Evolutionary conservation across 345 rosid genomes (phyloP).

Genomic region (Murraya paniculata): DNA sequence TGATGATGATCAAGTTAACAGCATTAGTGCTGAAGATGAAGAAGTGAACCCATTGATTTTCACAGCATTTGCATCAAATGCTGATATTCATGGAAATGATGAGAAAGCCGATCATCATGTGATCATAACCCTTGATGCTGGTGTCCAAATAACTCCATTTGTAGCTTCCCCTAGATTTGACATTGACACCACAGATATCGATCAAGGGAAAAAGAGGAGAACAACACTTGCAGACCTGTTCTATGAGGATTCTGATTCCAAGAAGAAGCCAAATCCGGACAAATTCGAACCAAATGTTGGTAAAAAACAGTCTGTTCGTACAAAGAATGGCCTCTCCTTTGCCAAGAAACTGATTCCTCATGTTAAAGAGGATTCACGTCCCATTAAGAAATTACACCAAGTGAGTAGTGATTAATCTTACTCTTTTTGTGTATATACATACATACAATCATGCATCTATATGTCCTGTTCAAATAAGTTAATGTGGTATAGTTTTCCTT

Average conservation of each 20-base stretch:
- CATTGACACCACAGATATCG: conserved; percentile 18
- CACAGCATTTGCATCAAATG: conserved; percentile 21
- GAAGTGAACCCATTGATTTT: conserved; percentile 71
- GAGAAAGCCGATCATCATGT: conserved; percentile 20
- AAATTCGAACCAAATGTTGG: conserved; percentile 25
- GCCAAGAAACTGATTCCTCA: conserved; percentile 66
- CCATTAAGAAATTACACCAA: conserved; percentile 57
- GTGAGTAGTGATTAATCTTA: conserved; percentile 22
- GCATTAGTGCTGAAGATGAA: conserved; percentile 19
- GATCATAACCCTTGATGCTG: conserved; percentile 23
- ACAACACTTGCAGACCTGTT: conserved; percentile 81
- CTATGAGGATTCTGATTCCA: conserved; percentile 49
- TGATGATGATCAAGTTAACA: conserved; percentile 11
- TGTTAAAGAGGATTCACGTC: conserved; percentile 53
- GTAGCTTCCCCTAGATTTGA: conserved; percentile 16
- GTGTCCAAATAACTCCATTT: conserved; percentile 15
- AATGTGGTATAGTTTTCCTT: neutral
- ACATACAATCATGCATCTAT: neutral
- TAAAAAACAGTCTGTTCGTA: conserved; percentile 25
- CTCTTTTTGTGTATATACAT: neutral
- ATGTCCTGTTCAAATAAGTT: neutral
- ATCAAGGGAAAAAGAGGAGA: conserved; percentile 45
- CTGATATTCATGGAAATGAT: neutral
- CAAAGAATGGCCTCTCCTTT: conserved; percentile 42
- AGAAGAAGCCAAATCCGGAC: conserved; percentile 30